Base-by-base conservation (phyloP, 164 flowering plant species). In the Dillenia suffruticosa region DNA sequence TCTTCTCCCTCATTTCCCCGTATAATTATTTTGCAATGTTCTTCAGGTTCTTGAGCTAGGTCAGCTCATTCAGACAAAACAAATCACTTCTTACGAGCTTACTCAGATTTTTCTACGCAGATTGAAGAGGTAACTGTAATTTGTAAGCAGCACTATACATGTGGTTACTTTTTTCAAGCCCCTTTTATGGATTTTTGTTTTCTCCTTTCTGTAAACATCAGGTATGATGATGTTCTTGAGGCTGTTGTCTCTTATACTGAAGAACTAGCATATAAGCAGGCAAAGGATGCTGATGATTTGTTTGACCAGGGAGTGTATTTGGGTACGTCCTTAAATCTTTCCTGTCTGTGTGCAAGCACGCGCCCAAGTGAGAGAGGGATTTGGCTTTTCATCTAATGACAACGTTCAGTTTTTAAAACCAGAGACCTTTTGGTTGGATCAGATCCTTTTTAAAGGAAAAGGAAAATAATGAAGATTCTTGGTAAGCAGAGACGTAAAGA, bases 261-360 rank as follows among this genome's bases (percentile, higher is more conserved):
- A 65, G 97, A 90, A 51, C 68, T 93, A 59, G 98, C 98, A 40
- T 86, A 71, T 71, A 54, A 71, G 51, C 98, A 93, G 70, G 97
- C 97, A 15, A 84, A 79, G 59, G 78, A 81, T 54, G 98, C 92
- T 53, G 97, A 93, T 72, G 61, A 77, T 32, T 71, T 90, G 61
- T 82, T 93, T 55, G 75, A 84, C 24, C 70, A 77, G 63, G 98
- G 96, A 69, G 70, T 66, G 10, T 83, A 93, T 74, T 74, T 88
- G 69, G 96, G 98, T 92, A 80, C 49, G 46, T 65, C 26, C 47
- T 19, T 19, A 19, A 19, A 19, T 19, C 22, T 19, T 19, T 19
- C 22, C 22, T 19, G 22, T 19, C 22, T 19, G 22, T 19, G 22
- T 19, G 22, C 22, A 19, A 1, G 22, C 22, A 19, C 22, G 1